phyloP scores from a whole-genome alignment of 805 yeast species.

The Wickerhamia fluorescens region DNA sequence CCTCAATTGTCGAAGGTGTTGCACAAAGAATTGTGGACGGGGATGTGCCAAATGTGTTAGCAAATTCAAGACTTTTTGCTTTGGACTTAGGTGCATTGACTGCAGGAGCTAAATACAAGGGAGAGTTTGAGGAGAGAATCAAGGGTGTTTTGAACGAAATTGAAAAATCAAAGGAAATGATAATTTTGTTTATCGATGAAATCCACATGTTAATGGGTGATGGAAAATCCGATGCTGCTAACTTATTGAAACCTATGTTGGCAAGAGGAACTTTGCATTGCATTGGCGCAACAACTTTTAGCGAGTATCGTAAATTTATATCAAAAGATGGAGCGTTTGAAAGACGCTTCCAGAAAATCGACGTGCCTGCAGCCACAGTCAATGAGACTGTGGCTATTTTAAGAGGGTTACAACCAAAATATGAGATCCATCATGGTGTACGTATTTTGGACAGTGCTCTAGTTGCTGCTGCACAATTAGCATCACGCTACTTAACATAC shows the following conservation, averaged over 20 bases:
- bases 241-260: constrained; percentile 90
- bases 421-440: constrained; percentile 97
- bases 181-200: constrained; percentile 91
- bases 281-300: constrained; percentile 96
- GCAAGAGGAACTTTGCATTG: constrained; percentile 96
- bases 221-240: constrained; percentile 96
- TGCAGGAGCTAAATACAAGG: constrained; percentile 98
- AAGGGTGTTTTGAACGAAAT: constrained; percentile 95
- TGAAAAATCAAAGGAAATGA: constrained; percentile 78
- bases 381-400: constrained; percentile 92
- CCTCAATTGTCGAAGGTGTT: constrained; percentile 96
- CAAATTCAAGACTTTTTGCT: constrained; percentile 74
- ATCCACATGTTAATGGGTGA: constrained; percentile 99
- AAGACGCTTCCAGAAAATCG: constrained; percentile 96
- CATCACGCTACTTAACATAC: constrained; percentile 89
- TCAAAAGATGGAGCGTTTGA: constrained; percentile 98
- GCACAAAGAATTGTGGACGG: constrained; percentile 95
- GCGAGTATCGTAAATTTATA: constrained; percentile 86
- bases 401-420: constrained; percentile 91
- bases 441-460: constrained; percentile 91
- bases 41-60: constrained; percentile 87
- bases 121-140: constrained; percentile 96
- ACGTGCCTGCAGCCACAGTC: constrained; percentile 88
- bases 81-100: constrained; percentile 93
- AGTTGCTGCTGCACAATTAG: constrained; percentile 90